Evolutionary conservation across 495 filamentous ascomycete species (phyloP), one percentile per base, ranked within the genome.

Genomic region (Annulohypoxylon maeteangense): DNA sequence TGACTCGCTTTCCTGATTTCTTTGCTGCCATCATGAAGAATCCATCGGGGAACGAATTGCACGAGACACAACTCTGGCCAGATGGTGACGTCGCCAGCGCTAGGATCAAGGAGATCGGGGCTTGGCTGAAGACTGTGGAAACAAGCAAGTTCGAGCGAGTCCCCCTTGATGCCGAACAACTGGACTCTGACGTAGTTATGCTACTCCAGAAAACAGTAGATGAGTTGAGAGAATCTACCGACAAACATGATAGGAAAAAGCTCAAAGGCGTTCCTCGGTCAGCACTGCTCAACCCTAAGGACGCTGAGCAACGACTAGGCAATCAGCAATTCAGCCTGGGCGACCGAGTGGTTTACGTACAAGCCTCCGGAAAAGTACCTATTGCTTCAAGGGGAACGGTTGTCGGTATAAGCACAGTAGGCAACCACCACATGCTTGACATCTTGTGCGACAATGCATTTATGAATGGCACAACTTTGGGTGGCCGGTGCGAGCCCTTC

Each of bases 1-100:
- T 98, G 91, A 89, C 89, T 56, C 90, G 86, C 29, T 99, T 99
- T 79, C 96, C 96, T 0, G 92, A 97, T 40, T 98, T 99, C 79
- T 93, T 98, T 74, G 91, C 91, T 10, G 91, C 89, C 1, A 91
- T 99, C 64, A 89, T 92, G 74, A 84, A 85, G 53, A 92, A 84
- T 77, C 90, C 80, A 6, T 81, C 78, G 22, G 81, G 75, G 51
- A 82, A 58, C 62, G 83, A 86, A 44, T 70, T 83, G 22, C 77
- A 34, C 40, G 93, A 95, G 45, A 93, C 91, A 0, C 92, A 97
- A 74, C 94, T 99, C 76, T 98, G 94, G 78, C 84, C 90, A 7
- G 87, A 90, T 47, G 90, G 90, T 11, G 83, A 84, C 12, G 74
- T 82, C 10, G 92, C 90, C 62, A 85, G 85, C 25, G 89, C 91